Conservation (phyloP, 1,139 yeast genomes). For the Saccharomycopsis crataegensis region DNA sequence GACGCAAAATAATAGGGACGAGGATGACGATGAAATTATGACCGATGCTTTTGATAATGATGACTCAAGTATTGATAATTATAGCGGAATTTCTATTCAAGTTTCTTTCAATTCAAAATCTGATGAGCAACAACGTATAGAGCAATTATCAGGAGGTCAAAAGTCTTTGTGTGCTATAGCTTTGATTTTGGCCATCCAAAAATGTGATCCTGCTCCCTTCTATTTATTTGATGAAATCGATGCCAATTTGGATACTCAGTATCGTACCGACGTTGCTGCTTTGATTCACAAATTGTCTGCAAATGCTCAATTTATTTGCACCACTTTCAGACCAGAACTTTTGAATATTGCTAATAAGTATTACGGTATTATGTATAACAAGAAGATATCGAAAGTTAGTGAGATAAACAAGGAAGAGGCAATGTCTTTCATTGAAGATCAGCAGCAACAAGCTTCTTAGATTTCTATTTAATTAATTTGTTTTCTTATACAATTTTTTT, state of each 20-base stretch:
- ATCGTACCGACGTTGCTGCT: conserved; percentile 80
- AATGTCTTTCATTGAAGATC: conserved; percentile 70
- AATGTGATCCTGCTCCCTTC: conserved; percentile 95
- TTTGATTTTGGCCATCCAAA: conserved; percentile 85
- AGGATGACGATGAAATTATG: conserved; percentile 24
- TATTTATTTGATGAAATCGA: conserved; percentile 94
- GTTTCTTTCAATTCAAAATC: conserved; percentile 86
- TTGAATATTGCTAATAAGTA: conserved; percentile 78
- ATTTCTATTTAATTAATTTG: background rate
- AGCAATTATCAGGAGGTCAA: conserved; percentile 94
- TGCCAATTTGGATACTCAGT: conserved; percentile 90
- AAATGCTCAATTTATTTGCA: conserved; percentile 85
- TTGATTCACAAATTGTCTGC: conserved; percentile 58
- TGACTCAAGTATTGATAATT: conserved; percentile 42
- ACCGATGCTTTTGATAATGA: conserved; percentile 25
- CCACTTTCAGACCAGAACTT: conserved; percentile 94
- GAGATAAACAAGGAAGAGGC: conserved; percentile 72
- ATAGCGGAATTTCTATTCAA: conserved; percentile 75
- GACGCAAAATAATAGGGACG: conserved; percentile 23
- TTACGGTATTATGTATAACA: conserved; percentile 79
- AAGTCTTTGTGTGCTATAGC: conserved; percentile 94
- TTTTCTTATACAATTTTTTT: background rate
- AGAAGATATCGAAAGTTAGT: conserved; percentile 73
- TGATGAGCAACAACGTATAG: conserved; percentile 83
- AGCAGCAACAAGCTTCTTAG: conserved; percentile 23